phyloP scores from a whole-genome alignment of 352 stramenopile species.

The Pythium periplocum region DNA sequence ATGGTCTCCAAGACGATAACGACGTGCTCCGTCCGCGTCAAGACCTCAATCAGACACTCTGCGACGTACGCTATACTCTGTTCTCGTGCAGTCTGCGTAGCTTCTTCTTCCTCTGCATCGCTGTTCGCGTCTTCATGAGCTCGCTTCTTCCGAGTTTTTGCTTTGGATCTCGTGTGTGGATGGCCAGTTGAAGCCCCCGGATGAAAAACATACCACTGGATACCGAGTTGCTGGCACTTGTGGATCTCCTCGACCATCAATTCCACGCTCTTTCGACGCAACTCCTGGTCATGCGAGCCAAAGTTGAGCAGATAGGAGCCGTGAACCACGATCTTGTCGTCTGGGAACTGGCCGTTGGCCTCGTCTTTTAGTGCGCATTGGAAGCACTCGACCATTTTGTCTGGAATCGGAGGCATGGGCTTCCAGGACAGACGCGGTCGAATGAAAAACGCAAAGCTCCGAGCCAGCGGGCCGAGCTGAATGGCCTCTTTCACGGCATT shows the following conservation, averaged over 20 bases:
- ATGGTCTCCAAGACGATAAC: constrained; percentile 20
- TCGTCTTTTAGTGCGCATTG: too few relatives aligned
- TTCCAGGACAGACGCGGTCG: too few relatives aligned
- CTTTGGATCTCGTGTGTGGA: too few relatives aligned
- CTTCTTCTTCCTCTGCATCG: too few relatives aligned
- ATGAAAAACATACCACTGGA: constrained; percentile 20
- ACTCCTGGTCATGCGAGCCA: constrained; percentile 10
- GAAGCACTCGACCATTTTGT: too few relatives aligned
- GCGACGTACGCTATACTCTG: not conserved
- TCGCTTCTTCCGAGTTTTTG: too few relatives aligned
- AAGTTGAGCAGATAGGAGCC: constrained; percentile 20
- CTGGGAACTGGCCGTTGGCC: too few relatives aligned
- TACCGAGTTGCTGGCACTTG: constrained; percentile 15
- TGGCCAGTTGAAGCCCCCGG: constrained; percentile 7
- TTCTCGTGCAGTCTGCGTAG: constrained; percentile 3
- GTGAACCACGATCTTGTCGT: not conserved
- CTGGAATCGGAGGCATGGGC: too few relatives aligned
- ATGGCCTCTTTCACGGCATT: too few relatives aligned
- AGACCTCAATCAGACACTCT: constrained; percentile 6
- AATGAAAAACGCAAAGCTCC: too few relatives aligned
- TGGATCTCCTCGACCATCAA: constrained; percentile 17
- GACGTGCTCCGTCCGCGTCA: constrained; percentile 8
- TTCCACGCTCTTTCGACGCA: constrained; percentile 13
- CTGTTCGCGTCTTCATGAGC: too few relatives aligned
- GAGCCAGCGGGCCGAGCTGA: too few relatives aligned